Evolutionary conservation across 2,329 filamentous ascomycete genomes (phyloP).

Genomic region (Diaporthe vaccinii): DNA sequence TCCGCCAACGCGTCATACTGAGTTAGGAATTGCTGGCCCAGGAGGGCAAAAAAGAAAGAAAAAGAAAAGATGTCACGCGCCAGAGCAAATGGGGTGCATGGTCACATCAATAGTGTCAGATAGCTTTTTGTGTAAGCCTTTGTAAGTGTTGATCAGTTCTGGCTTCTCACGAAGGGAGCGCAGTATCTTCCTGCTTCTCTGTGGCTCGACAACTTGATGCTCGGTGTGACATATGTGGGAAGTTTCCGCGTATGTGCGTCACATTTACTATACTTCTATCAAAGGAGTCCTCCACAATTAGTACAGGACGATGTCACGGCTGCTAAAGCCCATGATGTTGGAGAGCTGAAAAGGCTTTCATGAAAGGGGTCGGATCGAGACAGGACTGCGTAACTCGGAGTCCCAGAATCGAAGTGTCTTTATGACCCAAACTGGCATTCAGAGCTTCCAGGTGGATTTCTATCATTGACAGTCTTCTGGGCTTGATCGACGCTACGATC

Average conservation of each 20-base stretch:
- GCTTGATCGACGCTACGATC: neutral
- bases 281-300: neutral
- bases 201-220: neutral
- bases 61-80: neutral
- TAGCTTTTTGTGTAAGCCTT: neutral
- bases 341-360: neutral
- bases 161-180: neutral
- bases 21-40: too few relatives aligned
- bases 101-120: constrained; percentile 17
- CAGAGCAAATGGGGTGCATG: neutral
- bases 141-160: neutral
- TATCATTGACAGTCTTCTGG: neutral
- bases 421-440: neutral
- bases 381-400: neutral
- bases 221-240: neutral
- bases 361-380: neutral
- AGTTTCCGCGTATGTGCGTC: neutral
- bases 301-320: neutral
- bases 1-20: neutral
- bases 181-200: neutral
- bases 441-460: neutral
- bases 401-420: neutral
- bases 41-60: neutral
- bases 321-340: neutral
- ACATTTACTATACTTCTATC: neutral